Evolutionary conservation across 2,329 filamentous ascomycete species (phyloP), one percentile per base, ranked within the genome.

Genomic region (Aureobasidium uvarum): DNA sequence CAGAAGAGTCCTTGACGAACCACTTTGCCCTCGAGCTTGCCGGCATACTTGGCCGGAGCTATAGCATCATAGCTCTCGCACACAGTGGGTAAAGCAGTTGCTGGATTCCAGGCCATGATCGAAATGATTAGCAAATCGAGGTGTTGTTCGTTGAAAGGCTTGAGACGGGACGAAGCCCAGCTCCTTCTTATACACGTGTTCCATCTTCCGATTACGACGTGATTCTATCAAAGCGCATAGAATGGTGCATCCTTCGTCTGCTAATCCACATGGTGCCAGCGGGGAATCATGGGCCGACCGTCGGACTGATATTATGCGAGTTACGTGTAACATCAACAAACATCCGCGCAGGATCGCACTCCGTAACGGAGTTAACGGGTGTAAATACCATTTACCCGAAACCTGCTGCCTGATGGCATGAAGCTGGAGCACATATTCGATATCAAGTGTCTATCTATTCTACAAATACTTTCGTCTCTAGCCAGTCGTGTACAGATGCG

Each of bases 11-110:
- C 16, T 25, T 20, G 28, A 69, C 69, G 16, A 13, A 69, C 69
- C 16, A 70, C 68, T 68, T 70, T 70, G 58, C 67, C 69, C 3
- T 70, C 64, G 20, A 70, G 68, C 62, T 68, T 70, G 38, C 67
- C 68, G 13, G 65, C 66, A 55, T 67, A 70, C 56, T 67, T 68
- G 38, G 67, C 50, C 3, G 67, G 66, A 16, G 67, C 58, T 23
- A 70, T 69, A 62, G 67, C 69, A 16, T 66, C 52, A 31, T 71
- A 70, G 23, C 64, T 66, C 18, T 68, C 63, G 43, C 64, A 65
- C 38, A 66, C 16, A 4, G 16, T 28, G 8, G 52, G 51, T 14
- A 65, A 54, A 3, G 25, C 48, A 20, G 38, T 33, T 41, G 23
- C 20, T 46, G 50, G 20, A 25, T 41, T 45, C 16, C 18, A 20